Percentiles rank a stretch among this genome's conserved stretches.
Evolutionary conservation across 192 early-diverging fungal genomes (phyloP).

Genomic region (Coemansia erecta): DNA sequence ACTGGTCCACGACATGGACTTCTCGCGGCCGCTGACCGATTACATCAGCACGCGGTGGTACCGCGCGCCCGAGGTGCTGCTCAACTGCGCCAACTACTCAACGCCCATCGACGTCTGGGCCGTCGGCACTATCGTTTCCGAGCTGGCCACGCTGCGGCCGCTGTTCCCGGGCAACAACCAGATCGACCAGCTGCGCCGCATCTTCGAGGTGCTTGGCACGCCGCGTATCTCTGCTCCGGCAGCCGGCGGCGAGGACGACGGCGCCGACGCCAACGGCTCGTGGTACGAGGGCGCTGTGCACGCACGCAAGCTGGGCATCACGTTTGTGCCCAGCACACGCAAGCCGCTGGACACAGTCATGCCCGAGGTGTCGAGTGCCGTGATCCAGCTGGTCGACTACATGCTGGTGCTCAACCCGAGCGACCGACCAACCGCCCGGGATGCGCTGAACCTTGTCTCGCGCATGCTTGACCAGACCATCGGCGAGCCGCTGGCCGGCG

Average conservation of each 20-base stretch:
- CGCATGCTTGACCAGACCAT: conserved; percentile 37
- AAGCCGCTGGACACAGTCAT: conserved; percentile 60
- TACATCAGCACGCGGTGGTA: conserved; percentile 99
- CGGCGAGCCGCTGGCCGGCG: conserved; percentile 22
- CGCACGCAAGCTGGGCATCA: conserved; percentile 66
- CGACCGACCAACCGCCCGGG: conserved; percentile 67
- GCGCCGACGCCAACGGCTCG: conserved; percentile 47
- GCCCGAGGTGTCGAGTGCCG: conserved; percentile 55
- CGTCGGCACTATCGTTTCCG: conserved; percentile 86
- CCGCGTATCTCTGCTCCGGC: conserved; percentile 55
- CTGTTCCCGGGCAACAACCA: conserved; percentile 93
- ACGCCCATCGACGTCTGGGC: conserved; percentile 98
- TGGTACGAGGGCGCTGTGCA: conserved; percentile 75
- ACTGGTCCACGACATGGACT: conserved; percentile 85
- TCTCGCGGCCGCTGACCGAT: conserved; percentile 88
- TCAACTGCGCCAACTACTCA: conserved; percentile 78
- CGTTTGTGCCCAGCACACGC: conserved; percentile 55
- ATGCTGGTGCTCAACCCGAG: conserved; percentile 79
- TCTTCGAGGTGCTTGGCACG: conserved; percentile 77
- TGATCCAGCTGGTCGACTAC: conserved; percentile 65
- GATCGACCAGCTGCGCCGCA: conserved; percentile 88
- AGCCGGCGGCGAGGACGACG: conserved; percentile 4
- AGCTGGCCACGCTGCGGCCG: conserved; percentile 82
- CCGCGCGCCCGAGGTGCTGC: conserved; percentile 91
- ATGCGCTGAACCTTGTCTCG: conserved; percentile 61